Evolutionary conservation across 2,329 filamentous ascomycete genomes (phyloP).

Genomic region (Penicillium sclerotigenum): DNA sequence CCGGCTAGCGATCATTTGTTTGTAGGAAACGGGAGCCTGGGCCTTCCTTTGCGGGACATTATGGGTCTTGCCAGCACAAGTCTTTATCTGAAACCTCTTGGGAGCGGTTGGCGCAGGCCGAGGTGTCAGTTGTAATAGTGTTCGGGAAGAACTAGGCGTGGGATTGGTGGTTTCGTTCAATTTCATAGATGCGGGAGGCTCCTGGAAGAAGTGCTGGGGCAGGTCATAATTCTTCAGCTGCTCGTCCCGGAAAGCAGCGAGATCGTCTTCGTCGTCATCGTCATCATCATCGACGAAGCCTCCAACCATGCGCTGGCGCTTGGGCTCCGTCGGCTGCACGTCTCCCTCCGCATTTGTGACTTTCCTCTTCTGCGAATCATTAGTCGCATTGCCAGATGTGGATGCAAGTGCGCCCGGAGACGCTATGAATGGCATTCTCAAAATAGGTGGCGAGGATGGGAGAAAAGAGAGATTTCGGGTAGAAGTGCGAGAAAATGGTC

Average conservation of each 20-base stretch:
- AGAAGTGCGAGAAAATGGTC: conserved; percentile 13
- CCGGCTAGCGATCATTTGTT: conserved; percentile 53
- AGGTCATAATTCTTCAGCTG: conserved; percentile 31
- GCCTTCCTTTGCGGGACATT: conserved; percentile 42
- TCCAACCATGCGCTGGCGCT: conserved; percentile 42
- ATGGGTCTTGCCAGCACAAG: conserved; percentile 49
- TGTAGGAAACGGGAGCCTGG: conserved; percentile 45
- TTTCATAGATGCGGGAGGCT: conserved; percentile 1
- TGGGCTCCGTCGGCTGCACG: conserved; percentile 32
- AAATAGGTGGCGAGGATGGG: conserved; percentile 34
- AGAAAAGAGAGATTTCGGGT: conserved; percentile 18
- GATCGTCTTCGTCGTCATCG: conserved; percentile 31
- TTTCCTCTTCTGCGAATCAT: conserved; percentile 42
- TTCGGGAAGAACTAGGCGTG: background rate
- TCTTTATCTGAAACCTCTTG: conserved; percentile 40
- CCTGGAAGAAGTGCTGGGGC: conserved; percentile 23
- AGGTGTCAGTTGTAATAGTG: conserved; percentile 9
- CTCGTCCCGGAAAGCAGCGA: conserved; percentile 29
- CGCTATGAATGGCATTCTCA: conserved; percentile 43
- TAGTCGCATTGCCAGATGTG: conserved; percentile 36
- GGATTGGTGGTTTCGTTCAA: background rate
- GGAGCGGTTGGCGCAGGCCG: conserved; percentile 12
- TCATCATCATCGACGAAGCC: conserved; percentile 45
- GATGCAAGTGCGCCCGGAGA: conserved; percentile 38
- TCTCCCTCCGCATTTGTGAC: conserved; percentile 26